Base-by-base conservation (phyloP, 306 rosid species). In the Oemleria cerasiformis region DNA sequence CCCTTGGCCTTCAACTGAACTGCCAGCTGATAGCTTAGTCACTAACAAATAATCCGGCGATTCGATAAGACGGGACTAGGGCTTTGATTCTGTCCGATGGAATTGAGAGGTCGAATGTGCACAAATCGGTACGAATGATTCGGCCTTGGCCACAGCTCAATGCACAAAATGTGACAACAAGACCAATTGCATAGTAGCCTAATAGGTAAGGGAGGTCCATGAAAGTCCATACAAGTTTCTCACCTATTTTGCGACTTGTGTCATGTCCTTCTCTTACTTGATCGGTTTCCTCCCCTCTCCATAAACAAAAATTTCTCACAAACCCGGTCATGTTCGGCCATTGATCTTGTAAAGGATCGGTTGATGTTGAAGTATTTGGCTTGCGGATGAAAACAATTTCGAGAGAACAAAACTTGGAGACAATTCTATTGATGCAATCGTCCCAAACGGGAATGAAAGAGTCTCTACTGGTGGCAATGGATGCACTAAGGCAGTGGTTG, bases 251-350 rank as follows among this genome's bases (percentile, higher is more conserved):
- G 0, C 79, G 99, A 8, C 84, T 77, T 1, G 75, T 73, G 8
- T 59, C 64, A 9, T 75, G 82, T 36, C 77, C 78, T 9, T 86
- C 91, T 61, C 83, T 80, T 4, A 83, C 9, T 21, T 78, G 84
- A 34, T 87, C 90, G 2, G 78, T 83, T 51, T 94, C 99, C 60
- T 94, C 99, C 0, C 99, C 99, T 82, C 99, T 86, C 97, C 97
- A 94, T 17, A 94, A 36, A 43, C 96, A 94, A 5, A 76, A 94
- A 12, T 80, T 82, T 59, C 84, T 84, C 0, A 91, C 79, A 13
- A 94, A 94, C 5, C 96, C 97, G 0, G 95, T 85, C 15, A 89
- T 66, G 30, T 91, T 91, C 0, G 99, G 99, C 99, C 99, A 94
- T 65, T 94, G 91, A 70, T 89, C 97, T 70, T 86, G 95, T 47